Conservation (phyloP, 169 alveolate species). For the Plasmodium yoelii region DNA sequence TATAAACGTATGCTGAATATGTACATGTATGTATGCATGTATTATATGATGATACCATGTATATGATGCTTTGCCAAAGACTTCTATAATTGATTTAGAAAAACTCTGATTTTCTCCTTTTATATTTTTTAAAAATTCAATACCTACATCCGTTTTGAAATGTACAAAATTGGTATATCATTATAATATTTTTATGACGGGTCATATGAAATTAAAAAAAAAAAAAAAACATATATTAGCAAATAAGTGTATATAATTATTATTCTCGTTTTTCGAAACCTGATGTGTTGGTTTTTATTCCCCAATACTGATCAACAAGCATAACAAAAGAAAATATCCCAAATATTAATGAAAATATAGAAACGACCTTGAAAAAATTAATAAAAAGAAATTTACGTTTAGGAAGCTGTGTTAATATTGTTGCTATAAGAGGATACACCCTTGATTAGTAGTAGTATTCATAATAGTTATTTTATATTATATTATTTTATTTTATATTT, state of each 20-base stretch:
- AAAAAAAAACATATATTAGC: background rate
- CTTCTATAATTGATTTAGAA: constrained; percentile 37
- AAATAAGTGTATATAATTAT: background rate
- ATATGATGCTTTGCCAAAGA: constrained; percentile 20
- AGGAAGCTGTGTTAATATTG: background rate
- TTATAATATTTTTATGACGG: too few relatives aligned
- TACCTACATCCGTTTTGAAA: constrained; percentile 11
- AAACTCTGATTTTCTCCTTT: constrained; percentile 22
- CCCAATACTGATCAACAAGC: constrained; percentile 66
- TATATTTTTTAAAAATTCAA: constrained; percentile 52
- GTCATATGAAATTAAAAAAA: background rate
- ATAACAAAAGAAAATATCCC: constrained; percentile 60
- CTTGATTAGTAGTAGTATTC: too few relatives aligned
- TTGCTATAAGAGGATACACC: background rate
- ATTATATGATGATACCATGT: too few relatives aligned
- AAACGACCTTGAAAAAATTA: constrained; percentile 21
- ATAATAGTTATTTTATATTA: background rate
- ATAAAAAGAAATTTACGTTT: background rate
- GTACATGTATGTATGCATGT: too few relatives aligned
- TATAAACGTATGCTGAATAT: too few relatives aligned
- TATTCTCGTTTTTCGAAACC: constrained; percentile 12
- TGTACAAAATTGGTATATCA: background rate
- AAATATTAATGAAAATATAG: constrained; percentile 38
- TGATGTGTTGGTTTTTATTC: constrained; percentile 67
- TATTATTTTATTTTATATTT: too few relatives aligned